Base-by-base conservation (phyloP, 176 grass and related monocot genomes). In the Neostapfia colusana region DNA sequence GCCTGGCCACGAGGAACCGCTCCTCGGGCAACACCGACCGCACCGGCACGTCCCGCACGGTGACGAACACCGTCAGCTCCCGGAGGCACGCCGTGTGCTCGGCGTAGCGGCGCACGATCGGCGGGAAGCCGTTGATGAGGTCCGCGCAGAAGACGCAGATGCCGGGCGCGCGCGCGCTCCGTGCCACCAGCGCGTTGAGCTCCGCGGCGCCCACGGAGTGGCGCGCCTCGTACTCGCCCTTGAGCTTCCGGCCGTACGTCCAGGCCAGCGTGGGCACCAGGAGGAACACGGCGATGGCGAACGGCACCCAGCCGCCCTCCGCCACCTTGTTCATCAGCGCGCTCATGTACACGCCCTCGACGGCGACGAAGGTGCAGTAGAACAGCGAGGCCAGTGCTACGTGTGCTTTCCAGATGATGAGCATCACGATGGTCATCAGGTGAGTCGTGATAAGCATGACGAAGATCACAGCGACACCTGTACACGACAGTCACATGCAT, bases 221-320 rank as follows among this genome's bases (percentile, higher is more conserved):
- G 51, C 24, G 14, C 12, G 68, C 45, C 75, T 92, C 86, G 72
- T 86, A 92, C 67, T 81, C 65, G 26, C 38, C 23, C 75, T 89
- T 92, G 36, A 77, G 76, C 65, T 69, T 85, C 12, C 83, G 64
- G 5, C 86, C 90, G 72, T 86, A 92, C n/a, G 79, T 86, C 90
- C 90, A 89, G 4, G 86, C 75, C 1, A 92, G 74, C 6, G 83
- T 92, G 65, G 85, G 80, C 11, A 80, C 10, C 2, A 89, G 41
- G 65, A 92, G 76, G 51, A 86, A 43, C 11, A 70, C 70, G 3
- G 90, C 69, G 69, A 92, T 81, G 34, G 86, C 90, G 34, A 92
- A 92, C 17, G 90, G 83, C 23, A 92, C 86, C 90, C 86, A 92
- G 2, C 90, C 90, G 6, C 90, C 90, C 3, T 89, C 58, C 1